These are phyloP conservation scores for Sphaerulina populicola DNA, from an alignment of 2,329 filamentous ascomycete genomes.

Conservation along the genomic window DNA sequence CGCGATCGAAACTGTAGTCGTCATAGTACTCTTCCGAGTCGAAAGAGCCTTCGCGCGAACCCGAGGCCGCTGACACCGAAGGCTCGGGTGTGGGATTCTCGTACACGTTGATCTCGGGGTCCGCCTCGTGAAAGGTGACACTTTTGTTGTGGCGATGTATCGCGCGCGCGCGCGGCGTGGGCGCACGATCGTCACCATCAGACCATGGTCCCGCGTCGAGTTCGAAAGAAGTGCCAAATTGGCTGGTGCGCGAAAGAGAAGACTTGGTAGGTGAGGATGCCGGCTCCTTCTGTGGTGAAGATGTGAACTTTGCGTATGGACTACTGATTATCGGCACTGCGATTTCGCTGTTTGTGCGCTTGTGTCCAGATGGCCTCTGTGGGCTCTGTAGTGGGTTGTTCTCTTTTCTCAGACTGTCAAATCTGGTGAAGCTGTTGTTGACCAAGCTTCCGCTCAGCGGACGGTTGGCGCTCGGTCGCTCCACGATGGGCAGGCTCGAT, in stretches of 20 bases:
- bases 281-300: constrained; percentile 49
- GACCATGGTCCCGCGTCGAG: constrained; percentile 46
- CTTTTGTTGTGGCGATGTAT: constrained; percentile 86
- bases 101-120: constrained; percentile 93
- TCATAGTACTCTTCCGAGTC: constrained; percentile 69
- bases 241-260: constrained; percentile 61
- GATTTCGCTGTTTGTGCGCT: constrained; percentile 51
- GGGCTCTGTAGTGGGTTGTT: constrained; percentile 31
- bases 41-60: constrained; percentile 86
- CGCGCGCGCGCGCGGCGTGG: constrained; percentile 56
- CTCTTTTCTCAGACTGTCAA: constrained; percentile 40
- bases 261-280: constrained; percentile 80
- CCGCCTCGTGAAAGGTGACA: constrained; percentile 90
- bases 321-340: constrained; percentile 50
- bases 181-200: constrained; percentile 53
- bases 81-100: constrained; percentile 95
- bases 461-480: constrained; percentile 63
- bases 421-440: constrained; percentile 59
- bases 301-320: constrained; percentile 33
- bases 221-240: constrained; percentile 48
- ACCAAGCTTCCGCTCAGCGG: constrained; percentile 55
- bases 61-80: constrained; percentile 73
- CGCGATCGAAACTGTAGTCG: constrained; percentile 54
- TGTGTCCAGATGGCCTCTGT: constrained; percentile 29
- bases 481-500: constrained; percentile 63